phyloP scores from a whole-genome alignment of 139 green algal genomes.

The Chlamydomonas sp. region DNA sequence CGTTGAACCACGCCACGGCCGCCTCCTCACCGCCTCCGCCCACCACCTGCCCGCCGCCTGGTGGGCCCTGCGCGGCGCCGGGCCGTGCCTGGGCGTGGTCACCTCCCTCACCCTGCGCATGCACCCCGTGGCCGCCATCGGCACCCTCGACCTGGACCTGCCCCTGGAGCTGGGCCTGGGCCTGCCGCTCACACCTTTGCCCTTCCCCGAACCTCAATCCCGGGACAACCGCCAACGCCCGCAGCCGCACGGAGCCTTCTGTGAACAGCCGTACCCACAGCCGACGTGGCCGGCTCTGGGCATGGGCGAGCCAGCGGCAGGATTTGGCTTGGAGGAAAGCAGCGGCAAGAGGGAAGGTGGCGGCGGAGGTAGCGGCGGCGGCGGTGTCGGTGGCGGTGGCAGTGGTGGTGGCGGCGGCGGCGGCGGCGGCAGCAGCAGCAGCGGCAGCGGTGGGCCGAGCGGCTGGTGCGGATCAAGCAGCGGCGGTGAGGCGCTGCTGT shows the following conservation, averaged over 20 bases:
- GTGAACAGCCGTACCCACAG: no score
- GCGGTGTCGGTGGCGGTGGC: neutral
- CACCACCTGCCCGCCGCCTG: neutral
- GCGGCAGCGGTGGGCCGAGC: no score
- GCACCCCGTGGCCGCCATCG: neutral
- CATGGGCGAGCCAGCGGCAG: no score
- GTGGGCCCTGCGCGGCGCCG: slow-evolving; percentile 15
- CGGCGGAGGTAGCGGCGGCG: neutral
- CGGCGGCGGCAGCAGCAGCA: no score
- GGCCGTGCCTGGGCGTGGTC: slow-evolving; percentile 1
- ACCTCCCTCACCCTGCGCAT: neutral
- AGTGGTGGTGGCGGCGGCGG: neutral
- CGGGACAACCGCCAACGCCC: no score
- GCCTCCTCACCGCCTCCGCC: neutral
- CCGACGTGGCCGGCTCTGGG: no score
- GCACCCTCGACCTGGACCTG: neutral
- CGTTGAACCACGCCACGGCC: neutral
- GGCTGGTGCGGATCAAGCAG: no score
- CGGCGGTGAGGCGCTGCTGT: neutral
- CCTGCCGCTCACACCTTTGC: neutral
- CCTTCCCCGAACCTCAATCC: no score
- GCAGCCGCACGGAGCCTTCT: no score
- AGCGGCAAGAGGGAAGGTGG: no score
- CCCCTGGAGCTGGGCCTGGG: neutral
- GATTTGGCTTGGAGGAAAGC: no score